Evolutionary conservation across 192 early-diverging fungal genomes (phyloP).

Genomic region (Coemansia interrupta): DNA sequence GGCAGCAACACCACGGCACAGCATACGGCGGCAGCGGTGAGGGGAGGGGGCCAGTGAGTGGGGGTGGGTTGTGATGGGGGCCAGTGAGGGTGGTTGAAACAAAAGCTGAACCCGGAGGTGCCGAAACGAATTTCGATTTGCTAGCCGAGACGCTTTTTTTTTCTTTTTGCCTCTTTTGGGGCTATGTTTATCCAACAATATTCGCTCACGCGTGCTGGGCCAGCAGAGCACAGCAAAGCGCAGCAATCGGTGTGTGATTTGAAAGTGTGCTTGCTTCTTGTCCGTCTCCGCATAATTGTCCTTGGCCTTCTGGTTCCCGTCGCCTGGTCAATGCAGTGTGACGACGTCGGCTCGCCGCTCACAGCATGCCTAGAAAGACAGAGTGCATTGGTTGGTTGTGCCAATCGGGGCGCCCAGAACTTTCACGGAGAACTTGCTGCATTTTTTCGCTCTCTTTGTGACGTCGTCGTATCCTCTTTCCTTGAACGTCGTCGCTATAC

Average conservation of each 20-base stretch:
- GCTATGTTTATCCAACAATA: slow-evolving; percentile 1
- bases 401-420: no score
- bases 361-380: no score
- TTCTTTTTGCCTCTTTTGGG: slow-evolving; percentile 4
- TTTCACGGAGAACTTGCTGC: no score
- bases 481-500: not conserved
- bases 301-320: not conserved
- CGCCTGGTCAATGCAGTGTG: slow-evolving; percentile 3
- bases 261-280: not conserved
- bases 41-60: not conserved
- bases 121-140: not conserved
- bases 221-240: no score
- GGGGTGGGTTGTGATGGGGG: slow-evolving; percentile 21
- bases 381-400: no score
- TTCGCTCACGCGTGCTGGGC: not conserved
- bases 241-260: no score
- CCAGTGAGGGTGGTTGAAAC: slow-evolving; percentile 38
- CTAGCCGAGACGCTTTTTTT: not conserved
- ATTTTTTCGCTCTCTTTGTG: not conserved
- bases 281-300: slow-evolving; percentile 2
- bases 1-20: not conserved
- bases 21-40: no score
- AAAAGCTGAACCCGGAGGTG: slow-evolving; percentile 32
- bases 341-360: not conserved
- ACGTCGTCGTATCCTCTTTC: not conserved